These are phyloP conservation scores for Knoxia roxburghii DNA, from an alignment of 257 asterid species.

Conservation along the genomic window DNA sequence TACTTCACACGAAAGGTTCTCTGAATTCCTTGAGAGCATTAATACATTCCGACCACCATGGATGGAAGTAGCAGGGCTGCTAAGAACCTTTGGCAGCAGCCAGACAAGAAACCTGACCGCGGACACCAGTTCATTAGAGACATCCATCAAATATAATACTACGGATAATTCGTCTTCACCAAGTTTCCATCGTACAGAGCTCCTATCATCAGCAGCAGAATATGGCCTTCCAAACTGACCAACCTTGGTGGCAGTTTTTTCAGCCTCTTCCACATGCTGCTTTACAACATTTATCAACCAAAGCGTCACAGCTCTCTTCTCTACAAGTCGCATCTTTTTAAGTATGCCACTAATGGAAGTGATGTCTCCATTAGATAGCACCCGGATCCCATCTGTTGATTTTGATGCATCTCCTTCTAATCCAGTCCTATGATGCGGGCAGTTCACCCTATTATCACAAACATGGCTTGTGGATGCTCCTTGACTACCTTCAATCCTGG, in stretches of 20 bases:
- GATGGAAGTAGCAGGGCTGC: conserved; percentile 49
- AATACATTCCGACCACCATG: conserved; percentile 53
- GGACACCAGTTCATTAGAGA: conserved; percentile 64
- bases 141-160: conserved; percentile 79
- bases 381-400: conserved; percentile 45
- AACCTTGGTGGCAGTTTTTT: conserved; percentile 51
- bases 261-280: conserved; percentile 76
- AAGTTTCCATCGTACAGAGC: conserved; percentile 67
- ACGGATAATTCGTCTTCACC: conserved; percentile 84
- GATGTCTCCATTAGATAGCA: conserved; percentile 46
- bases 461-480: conserved; percentile 97
- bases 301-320: conserved; percentile 54
- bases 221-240: conserved; percentile 59
- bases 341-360: conserved; percentile 59
- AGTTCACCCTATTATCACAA: conserved; percentile 72
- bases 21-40: conserved; percentile 61
- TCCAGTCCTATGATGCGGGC: conserved; percentile 74
- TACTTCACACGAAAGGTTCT: conserved; percentile 59
- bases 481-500: conserved; percentile 96
- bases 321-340: conserved; percentile 68
- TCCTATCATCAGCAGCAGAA: conserved; percentile 63
- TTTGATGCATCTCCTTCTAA: conserved; percentile 51
- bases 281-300: conserved; percentile 79
- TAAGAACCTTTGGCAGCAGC: conserved; percentile 80
- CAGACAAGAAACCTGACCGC: conserved; percentile 79